These are phyloP conservation scores for Ambrosia artemisiifolia DNA, from an alignment of 129 eudicot genomes.

Conservation along the genomic window DNA sequence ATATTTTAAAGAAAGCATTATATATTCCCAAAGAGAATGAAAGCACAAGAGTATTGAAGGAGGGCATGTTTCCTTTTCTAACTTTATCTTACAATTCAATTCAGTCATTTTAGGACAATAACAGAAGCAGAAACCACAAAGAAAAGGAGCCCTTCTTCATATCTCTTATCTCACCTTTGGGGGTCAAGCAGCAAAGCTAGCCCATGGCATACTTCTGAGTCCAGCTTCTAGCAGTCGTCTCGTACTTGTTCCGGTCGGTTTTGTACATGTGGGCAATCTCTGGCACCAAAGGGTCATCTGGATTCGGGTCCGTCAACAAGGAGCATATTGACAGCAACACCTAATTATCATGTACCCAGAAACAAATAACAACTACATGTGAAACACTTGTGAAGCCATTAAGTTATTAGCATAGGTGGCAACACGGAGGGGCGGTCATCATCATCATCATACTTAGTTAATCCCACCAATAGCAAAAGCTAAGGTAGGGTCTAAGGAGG, in stretches of 20 bases:
- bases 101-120: neutral
- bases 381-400: too few relatives aligned
- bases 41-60: constrained; percentile 16
- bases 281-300: constrained; percentile 52
- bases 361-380: neutral
- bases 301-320: constrained; percentile 52
- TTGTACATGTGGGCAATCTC: constrained; percentile 67
- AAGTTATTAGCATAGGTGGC: too few relatives aligned
- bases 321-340: constrained; percentile 56
- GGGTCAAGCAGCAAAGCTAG: constrained; percentile 9
- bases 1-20: neutral
- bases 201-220: constrained; percentile 67
- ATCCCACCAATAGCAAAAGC: too few relatives aligned
- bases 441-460: too few relatives aligned
- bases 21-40: constrained; percentile 22
- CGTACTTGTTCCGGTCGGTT: constrained; percentile 45
- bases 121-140: constrained; percentile 11
- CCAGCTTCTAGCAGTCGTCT: constrained; percentile 57
- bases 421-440: too few relatives aligned
- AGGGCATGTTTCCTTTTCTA: constrained; percentile 23
- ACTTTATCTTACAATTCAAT: constrained; percentile 7
- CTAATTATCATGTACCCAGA: constrained; percentile 14
- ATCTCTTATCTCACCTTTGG: too few relatives aligned
- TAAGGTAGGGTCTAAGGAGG: too few relatives aligned
- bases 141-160: neutral